Conservation (phyloP, 2,329 filamentous ascomycete genomes). For the Tolypocladium paradoxum region DNA sequence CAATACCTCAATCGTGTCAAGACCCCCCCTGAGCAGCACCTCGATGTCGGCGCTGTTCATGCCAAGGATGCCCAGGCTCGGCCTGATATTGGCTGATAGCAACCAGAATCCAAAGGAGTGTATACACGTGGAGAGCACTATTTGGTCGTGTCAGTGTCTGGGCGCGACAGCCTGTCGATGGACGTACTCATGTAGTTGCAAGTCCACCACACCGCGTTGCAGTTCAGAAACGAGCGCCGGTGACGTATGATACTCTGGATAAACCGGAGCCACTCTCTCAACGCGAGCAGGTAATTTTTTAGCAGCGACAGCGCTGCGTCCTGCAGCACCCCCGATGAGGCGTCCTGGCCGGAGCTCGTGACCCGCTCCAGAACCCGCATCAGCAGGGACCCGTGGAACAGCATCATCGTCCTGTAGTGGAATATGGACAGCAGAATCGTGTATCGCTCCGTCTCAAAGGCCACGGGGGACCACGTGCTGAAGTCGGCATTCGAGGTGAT, state of each 20-base stretch:
- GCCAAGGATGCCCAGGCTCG: neutral
- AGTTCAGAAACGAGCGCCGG: conserved; percentile 10
- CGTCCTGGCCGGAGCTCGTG: conserved; percentile 2
- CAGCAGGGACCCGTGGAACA: conserved; percentile 5
- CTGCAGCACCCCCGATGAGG: conserved; percentile 4
- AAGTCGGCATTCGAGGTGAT: conserved; percentile 3
- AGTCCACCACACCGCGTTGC: conserved; percentile 19
- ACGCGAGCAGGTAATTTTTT: conserved; percentile 9
- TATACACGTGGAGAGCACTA: conserved; percentile 16
- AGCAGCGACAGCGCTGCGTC: conserved; percentile 10
- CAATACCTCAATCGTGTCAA: conserved; percentile 8
- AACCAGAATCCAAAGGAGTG: conserved; percentile 17
- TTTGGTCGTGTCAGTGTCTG: neutral
- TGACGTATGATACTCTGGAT: conserved; percentile 8
- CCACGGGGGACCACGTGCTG: neutral
- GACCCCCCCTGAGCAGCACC: conserved; percentile 3
- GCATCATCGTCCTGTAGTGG: conserved; percentile 4
- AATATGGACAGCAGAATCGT: conserved; percentile 6
- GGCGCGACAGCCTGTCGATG: neutral
- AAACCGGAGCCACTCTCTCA: conserved; percentile 10
- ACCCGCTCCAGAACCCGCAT: conserved; percentile 9
- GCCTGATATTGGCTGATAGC: conserved; percentile 6
- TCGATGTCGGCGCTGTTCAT: conserved; percentile 7
- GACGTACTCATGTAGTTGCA: conserved; percentile 19
- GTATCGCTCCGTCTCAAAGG: conserved; percentile 5